Evolutionary conservation across 106 monocot species (phyloP), one percentile per base, ranked within the genome.

Genomic region (Dactylorhiza incarnata): DNA sequence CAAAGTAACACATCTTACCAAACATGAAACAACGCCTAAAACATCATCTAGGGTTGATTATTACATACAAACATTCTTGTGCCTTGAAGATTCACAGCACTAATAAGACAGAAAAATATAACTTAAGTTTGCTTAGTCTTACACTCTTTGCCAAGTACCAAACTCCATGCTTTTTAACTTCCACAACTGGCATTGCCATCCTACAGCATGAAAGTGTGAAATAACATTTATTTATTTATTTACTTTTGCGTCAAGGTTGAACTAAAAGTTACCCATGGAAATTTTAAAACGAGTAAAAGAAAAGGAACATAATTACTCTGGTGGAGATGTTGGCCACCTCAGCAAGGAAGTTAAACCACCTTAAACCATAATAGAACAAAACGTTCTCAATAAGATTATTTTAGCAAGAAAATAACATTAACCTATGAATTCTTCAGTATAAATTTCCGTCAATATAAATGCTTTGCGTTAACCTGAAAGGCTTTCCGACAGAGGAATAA

Each of bases 161-260:
- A 8, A 97, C 84, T 11, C 97, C 97, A 85, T 94, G 83, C 74
- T 85, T 91, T 29, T 73, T 89, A 56, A 97, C 97, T 91, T 94
- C 87, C 72, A 97, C 97, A 76, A 97, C 83, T 49, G 93, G 93
- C 93, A 94, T 89, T 49, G 94, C 97, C 97, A 97, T 94, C 78
- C 91, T 97, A 69, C 56, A 73, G 49, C 52, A 69, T 71, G 52
- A 71, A 51, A 82, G 29, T 67, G 26, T 37, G 68, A 53, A 26
- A 44, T 5, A 37, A 44, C n/a, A 37, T 59, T 59, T 59, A 7
- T 59, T 19, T 59, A 20, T 59, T 59, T 20, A 0, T 56, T 22
- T 59, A 6, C 22, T 19, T 59, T 52, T 22, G 4, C 20, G 8
- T 59, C 19, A 59, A 23, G 58, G 19, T 16, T 59, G 58, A 59